Percentiles rank a stretch among this genome's conserved stretches.
phyloP scores from a whole-genome alignment of 306 rosid genomes.

The Glycine soja region DNA sequence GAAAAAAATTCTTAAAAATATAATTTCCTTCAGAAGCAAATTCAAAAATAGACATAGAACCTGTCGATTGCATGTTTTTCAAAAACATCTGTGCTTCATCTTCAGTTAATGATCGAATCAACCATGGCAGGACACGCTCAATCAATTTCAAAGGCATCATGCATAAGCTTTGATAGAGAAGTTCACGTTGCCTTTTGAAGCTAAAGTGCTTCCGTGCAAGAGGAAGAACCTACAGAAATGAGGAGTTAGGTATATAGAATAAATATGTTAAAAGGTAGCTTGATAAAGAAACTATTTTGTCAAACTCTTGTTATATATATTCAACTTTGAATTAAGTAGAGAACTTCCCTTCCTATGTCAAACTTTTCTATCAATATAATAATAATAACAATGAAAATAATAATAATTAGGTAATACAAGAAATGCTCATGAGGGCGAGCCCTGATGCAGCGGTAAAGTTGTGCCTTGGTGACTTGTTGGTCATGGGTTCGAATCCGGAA shows the following conservation, averaged over 20 bases:
- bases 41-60: constrained; percentile 56
- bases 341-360: constrained; percentile 27
- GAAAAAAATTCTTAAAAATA: neutral
- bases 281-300: constrained; percentile 41
- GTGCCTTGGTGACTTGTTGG: too few species aligned
- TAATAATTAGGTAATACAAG: constrained; percentile 22
- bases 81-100: constrained; percentile 78
- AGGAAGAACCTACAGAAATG: constrained; percentile 88
- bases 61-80: constrained; percentile 91
- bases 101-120: constrained; percentile 78
- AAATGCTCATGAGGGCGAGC: constrained; percentile 28
- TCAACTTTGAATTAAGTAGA: constrained; percentile 14
- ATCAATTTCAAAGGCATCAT: constrained; percentile 96
- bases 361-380: constrained; percentile 22
- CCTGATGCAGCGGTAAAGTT: too few species aligned
- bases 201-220: constrained; percentile 94
- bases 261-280: constrained; percentile 30
- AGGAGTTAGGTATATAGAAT: constrained; percentile 34
- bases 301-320: constrained; percentile 25
- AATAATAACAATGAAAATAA: neutral
- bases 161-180: constrained; percentile 91
- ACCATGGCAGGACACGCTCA: constrained; percentile 96
- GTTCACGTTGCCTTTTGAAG: constrained; percentile 85
- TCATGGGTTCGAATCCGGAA: too few species aligned
- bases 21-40: constrained; percentile 40